A percentile compares a stretch with the other conserved stretches of the same genome.
These are phyloP conservation scores for Brassica hybrid DNA, from an alignment of 441 rosid genomes.

Conservation along the genomic window DNA sequence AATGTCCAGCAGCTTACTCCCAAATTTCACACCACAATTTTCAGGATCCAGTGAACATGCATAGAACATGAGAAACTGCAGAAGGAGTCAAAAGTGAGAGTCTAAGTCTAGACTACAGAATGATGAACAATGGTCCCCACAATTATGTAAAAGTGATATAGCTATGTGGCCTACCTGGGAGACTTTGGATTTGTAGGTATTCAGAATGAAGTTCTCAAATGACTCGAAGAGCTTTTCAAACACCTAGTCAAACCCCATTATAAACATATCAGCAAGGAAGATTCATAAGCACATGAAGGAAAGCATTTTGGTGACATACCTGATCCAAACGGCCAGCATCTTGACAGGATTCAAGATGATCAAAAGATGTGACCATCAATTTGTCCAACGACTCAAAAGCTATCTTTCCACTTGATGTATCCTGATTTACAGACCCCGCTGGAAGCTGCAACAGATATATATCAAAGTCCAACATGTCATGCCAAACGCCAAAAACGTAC, in stretches of 20 bases:
- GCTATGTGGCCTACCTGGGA: constrained; percentile 62
- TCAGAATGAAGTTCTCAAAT: constrained; percentile 61
- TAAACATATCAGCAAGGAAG: background rate
- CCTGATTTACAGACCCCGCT: constrained; percentile 48
- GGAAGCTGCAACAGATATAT: constrained; percentile 50
- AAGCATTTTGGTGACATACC: constrained; percentile 56
- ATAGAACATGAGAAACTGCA: constrained; percentile 89
- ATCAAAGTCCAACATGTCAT: constrained; percentile 6
- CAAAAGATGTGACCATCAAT: constrained; percentile 68
- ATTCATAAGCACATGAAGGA: background rate
- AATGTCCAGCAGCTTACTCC: constrained; percentile 53
- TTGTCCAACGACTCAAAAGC: constrained; percentile 68
- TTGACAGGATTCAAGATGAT: constrained; percentile 78
- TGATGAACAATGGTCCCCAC: no score
- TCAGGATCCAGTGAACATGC: constrained; percentile 87
- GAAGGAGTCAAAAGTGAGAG: constrained; percentile 2
- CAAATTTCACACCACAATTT: constrained; percentile 70
- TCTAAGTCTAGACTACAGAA: background rate
- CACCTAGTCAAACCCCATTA: constrained; percentile 47
- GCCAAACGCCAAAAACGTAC: background rate
- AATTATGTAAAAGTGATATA: background rate
- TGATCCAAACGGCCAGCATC: constrained; percentile 56
- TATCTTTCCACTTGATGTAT: constrained; percentile 48
- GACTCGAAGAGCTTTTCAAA: constrained; percentile 72
- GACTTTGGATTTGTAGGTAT: constrained; percentile 79